phyloP scores from a whole-genome alignment of 2,329 filamentous ascomycete genomes.

The Claviceps africana region DNA sequence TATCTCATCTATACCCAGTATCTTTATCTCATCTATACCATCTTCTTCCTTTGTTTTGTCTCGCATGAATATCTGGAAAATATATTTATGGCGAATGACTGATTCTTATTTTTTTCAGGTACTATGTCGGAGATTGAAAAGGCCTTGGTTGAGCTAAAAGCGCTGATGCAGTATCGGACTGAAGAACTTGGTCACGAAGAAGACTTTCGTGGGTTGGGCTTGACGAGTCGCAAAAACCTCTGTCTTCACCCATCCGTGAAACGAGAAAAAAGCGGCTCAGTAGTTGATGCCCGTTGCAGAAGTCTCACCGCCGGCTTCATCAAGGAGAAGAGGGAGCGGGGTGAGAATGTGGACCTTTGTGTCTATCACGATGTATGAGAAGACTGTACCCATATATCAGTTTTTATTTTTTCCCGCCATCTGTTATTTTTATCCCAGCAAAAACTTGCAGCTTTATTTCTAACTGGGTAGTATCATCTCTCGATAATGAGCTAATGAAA shows the following conservation, averaged over 20 bases:
- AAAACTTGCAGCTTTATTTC: background rate
- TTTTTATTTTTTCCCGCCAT: background rate
- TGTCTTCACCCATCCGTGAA: slow-evolving; percentile 95
- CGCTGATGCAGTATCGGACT: slow-evolving; percentile 85
- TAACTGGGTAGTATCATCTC: background rate
- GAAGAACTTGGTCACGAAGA: slow-evolving; percentile 82
- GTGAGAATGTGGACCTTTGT: slow-evolving; percentile 87
- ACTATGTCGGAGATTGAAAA: slow-evolving; percentile 99
- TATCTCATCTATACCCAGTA: background rate
- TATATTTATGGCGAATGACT: background rate
- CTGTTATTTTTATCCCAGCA: background rate
- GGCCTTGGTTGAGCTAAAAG: slow-evolving; percentile 78
- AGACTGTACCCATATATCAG: background rate
- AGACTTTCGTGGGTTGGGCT: slow-evolving; percentile 79
- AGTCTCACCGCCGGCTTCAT: slow-evolving; percentile 94
- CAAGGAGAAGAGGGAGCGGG: slow-evolving; percentile 91
- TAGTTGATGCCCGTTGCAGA: slow-evolving; percentile 92
- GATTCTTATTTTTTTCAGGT: slow-evolving; percentile 24
- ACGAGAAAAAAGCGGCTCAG: slow-evolving; percentile 82
- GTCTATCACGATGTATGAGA: slow-evolving; percentile 74
- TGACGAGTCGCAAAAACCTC: slow-evolving; percentile 94
- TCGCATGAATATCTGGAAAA: background rate
- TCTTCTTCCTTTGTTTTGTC: background rate
- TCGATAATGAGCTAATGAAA: background rate
- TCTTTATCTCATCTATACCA: background rate